Evolutionary conservation across 2,329 filamentous ascomycete genomes (phyloP).

Genomic region (Colletotrichum paranaense): DNA sequence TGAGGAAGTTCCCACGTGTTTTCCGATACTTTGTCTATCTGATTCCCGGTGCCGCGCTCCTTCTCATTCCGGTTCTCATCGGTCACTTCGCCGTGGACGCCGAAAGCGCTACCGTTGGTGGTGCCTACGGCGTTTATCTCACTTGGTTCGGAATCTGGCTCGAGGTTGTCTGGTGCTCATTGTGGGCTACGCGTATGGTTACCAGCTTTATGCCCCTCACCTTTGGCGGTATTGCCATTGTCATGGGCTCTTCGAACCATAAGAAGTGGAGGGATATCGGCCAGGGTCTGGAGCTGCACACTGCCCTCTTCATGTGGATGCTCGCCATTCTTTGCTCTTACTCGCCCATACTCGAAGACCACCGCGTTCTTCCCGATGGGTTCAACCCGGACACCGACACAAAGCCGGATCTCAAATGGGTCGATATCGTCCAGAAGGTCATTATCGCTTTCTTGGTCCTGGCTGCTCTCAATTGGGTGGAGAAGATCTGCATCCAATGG

Average conservation of each 20-base stretch:
- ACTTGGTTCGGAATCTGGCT: constrained; percentile 97
- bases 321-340: constrained; percentile 88
- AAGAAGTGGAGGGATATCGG: constrained; percentile 96
- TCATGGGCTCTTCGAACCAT: constrained; percentile 83
- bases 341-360: constrained; percentile 79
- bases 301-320: constrained; percentile 92
- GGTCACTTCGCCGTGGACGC: constrained; percentile 53
- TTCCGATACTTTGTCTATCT: constrained; percentile 62
- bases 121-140: constrained; percentile 79
- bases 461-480: constrained; percentile 82
- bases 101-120: constrained; percentile 61
- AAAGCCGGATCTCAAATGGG: constrained; percentile 68
- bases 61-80: constrained; percentile 59
- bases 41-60: constrained; percentile 55
- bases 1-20: constrained; percentile 62
- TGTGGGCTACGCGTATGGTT: constrained; percentile 79
- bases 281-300: constrained; percentile 84
- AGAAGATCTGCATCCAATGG: constrained; percentile 95
- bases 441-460: constrained; percentile 87
- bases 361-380: constrained; percentile 51
- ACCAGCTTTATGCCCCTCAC: constrained; percentile 61
- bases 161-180: constrained; percentile 89
- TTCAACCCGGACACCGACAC: constrained; percentile 58
- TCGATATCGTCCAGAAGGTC: constrained; percentile 84
- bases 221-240: constrained; percentile 68